Evolutionary conservation across 1,139 yeast species (phyloP), one percentile per base, ranked within the genome.

Genomic region (Meyerozyma guilliermondii): DNA sequence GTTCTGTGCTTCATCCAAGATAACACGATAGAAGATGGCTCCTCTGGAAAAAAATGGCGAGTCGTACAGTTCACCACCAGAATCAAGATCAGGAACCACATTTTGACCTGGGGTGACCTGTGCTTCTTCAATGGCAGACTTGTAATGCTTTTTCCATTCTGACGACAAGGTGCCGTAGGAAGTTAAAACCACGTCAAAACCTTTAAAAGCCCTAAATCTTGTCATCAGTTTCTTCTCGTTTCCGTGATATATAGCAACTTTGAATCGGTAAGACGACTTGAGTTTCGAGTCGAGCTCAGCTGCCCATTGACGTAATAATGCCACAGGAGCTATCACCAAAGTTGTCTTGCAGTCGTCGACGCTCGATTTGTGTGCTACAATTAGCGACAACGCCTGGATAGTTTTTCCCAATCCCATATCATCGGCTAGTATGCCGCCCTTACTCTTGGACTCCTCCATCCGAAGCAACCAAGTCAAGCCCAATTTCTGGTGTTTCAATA

Each of bases 401-500:
- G 97, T 89, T 60, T 89, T 91, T 47, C 96, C 97, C 27, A 89
- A 67, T 27, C 96, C 97, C 97, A 89, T 89, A 65, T 87, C 96
- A 64, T 89, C 97, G 0, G 96, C 96, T 34, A 89, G 65, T 26
- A 89, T 74, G 2, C 96, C 96, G 23, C 97, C 97, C 47, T 74
- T 74, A 3, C 70, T 63, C 26, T 58, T 62, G 3, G 74, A 63
- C n/a, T 69, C 65, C 53, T 88, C 96, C 72, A 78, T 81, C 31
- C 83, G 71, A 38, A 76, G 55, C 51, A 92, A 65, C 98, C 98
- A 92, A 3, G 83, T 75, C 24, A 92, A 70, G 1, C 98, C 98
- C 47, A 83, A 70, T 43, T 88, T 73, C 63, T 92, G 98, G 66
- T 92, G 98, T 50, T 83, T 87, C 59, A 89, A 64, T 22, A 88